Evolutionary conservation across 2,329 filamentous ascomycete species (phyloP).

Genomic region (Talaromyces sp.): DNA sequence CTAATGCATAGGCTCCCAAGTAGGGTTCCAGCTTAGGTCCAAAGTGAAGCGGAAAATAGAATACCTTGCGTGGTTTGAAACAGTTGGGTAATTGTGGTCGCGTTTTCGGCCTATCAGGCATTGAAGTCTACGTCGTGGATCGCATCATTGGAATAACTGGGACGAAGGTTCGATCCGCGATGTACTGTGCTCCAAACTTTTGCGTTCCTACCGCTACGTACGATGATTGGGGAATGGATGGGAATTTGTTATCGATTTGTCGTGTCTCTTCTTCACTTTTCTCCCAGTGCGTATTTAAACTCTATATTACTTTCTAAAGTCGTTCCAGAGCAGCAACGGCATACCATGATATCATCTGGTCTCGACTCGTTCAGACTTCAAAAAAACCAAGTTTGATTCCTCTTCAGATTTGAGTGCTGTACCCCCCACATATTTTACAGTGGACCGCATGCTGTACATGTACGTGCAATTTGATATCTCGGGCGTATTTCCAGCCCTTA

Average conservation of each 20-base stretch:
- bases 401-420: background rate
- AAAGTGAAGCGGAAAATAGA: conserved; percentile 15
- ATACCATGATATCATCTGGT: background rate
- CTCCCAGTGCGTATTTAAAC: background rate
- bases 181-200: background rate
- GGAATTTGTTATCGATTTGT: background rate
- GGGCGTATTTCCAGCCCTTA: background rate
- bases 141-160: background rate
- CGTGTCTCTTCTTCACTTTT: background rate
- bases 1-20: conserved; percentile 14
- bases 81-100: background rate
- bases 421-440: conserved; percentile 2
- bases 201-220: background rate
- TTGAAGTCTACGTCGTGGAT: background rate
- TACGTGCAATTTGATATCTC: background rate
- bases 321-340: background rate
- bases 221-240: background rate
- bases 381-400: background rate
- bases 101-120: background rate
- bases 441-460: conserved; percentile 1
- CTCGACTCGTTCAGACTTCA: background rate
- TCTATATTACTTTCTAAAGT: background rate
- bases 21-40: background rate
- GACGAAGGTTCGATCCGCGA: background rate
- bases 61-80: background rate